A percentile compares a stretch with the other conserved stretches of the same genome.
These are phyloP conservation scores for Acer saccharum DNA, from an alignment of 345 rosid species.

Conservation along the genomic window DNA sequence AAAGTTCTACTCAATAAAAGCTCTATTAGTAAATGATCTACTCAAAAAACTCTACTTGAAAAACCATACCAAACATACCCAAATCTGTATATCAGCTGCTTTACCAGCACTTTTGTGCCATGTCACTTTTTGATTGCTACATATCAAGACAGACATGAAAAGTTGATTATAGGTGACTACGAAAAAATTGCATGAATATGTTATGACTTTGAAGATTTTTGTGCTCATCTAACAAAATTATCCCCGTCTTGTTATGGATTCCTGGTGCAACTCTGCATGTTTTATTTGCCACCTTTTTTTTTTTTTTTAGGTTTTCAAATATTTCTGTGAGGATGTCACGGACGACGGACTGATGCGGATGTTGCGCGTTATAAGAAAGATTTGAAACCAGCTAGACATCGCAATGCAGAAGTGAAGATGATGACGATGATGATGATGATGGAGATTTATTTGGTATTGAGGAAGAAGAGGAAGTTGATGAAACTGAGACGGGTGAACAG, in stretches of 20 bases:
- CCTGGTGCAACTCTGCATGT: not conserved
- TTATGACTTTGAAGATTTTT: not conserved
- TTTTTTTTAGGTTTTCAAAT: conserved; percentile 79
- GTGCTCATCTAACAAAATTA: not conserved
- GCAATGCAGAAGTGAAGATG: conserved; percentile 56
- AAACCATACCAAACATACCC: no score
- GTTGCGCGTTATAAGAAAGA: conserved; percentile 91
- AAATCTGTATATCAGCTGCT: not conserved
- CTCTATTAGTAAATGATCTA: no score
- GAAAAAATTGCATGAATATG: not conserved
- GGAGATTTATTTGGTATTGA: conserved; percentile 82
- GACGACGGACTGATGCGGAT: conserved; percentile 77
- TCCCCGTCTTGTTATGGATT: not conserved
- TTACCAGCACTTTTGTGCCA: not conserved
- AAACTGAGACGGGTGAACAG: conserved; percentile 69
- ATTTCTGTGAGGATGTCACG: conserved; percentile 75
- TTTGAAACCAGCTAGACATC: conserved; percentile 88
- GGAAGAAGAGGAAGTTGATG: conserved; percentile 82
- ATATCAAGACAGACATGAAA: not conserved
- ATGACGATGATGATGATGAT: conserved; percentile 50
- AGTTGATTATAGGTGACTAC: not conserved
- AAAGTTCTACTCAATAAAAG: no score
- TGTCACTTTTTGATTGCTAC: not conserved
- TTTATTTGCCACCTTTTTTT: conserved; percentile 7
- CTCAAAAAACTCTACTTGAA: no score